Base-by-base conservation (phyloP, 2,329 filamentous ascomycete genomes). In the Penicillium sp. region DNA sequence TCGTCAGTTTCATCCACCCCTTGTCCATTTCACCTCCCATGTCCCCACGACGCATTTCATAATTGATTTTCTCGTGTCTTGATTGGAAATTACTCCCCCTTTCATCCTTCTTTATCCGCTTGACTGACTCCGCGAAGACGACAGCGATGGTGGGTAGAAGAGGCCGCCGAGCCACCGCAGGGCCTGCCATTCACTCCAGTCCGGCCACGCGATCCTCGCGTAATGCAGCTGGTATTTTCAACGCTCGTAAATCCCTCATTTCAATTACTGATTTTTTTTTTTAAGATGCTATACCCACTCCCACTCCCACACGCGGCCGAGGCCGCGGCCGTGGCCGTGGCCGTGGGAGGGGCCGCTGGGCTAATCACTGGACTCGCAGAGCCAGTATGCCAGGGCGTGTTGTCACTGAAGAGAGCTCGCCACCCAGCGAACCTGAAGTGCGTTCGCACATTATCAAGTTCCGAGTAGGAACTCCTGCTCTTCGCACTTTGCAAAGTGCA, bases 121-220 rank as follows among this genome's bases (percentile, higher is more conserved):
- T 51, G 18, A 41, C 40, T 49, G 54, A 44, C 38, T 40, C 44
- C 33, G 46, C 25, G 44, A 48, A 63, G 57, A 62, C 61, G 55
- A 58, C 56, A 62, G 60, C 57, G 50, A 73, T 73, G 70, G 68
- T 67, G 56, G 70, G 69, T 54, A 63, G 64, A 55, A 70, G 67
- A 58, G 68, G 69, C 50, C 55, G 63, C 45, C 64, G 64, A 44
- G 61, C 65, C 39, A 47, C 63, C 42, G 20, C 48, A 43, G 35
- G 35, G 35, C 35, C 35, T 38, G 35, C 18, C 18, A 28, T 42
- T 18, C 43, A 44, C 42, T 57, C 60, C 42, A 60, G 53, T 44
- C 51, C 58, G 20, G 49, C 57, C 24, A 50, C 52, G 44, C 57
- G 58, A 36, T 50, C 58, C 18, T 51, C 61, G 25, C 59, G 61